These are phyloP conservation scores for Fusarium sp. DNA, from an alignment of 2,329 filamentous ascomycete genomes.

Conservation along the genomic window DNA sequence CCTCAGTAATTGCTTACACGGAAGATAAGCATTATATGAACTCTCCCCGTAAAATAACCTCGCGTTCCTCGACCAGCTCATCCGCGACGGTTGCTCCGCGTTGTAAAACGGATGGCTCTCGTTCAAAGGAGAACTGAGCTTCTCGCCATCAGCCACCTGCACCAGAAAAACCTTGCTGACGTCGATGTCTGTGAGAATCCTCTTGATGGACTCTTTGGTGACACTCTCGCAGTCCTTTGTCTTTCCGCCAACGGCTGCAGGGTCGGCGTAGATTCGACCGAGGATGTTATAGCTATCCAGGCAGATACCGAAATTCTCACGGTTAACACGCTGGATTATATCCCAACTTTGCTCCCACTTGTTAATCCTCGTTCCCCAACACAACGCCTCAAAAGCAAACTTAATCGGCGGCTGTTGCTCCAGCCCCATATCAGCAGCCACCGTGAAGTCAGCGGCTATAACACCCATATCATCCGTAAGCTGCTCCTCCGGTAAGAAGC, in stretches of 20 bases:
- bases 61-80: slow-evolving; percentile 83
- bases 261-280: slow-evolving; percentile 76
- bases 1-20: slow-evolving; percentile 67
- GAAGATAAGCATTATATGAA: slow-evolving; percentile 72
- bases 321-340: slow-evolving; percentile 70
- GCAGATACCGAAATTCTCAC: slow-evolving; percentile 79
- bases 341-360: slow-evolving; percentile 79
- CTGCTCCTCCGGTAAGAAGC: slow-evolving; percentile 65
- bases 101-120: slow-evolving; percentile 53
- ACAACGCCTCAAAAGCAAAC: slow-evolving; percentile 79
- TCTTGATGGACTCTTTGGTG: slow-evolving; percentile 63
- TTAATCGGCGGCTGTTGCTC: slow-evolving; percentile 65
- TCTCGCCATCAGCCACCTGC: slow-evolving; percentile 80
- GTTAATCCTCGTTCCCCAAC: slow-evolving; percentile 76
- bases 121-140: slow-evolving; percentile 67
- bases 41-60: slow-evolving; percentile 67
- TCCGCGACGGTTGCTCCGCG: slow-evolving; percentile 57
- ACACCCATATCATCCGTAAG: slow-evolving; percentile 59
- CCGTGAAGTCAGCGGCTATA: slow-evolving; percentile 69
- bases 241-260: slow-evolving; percentile 61
- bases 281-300: slow-evolving; percentile 84
- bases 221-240: slow-evolving; percentile 64
- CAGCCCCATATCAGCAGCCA: slow-evolving; percentile 74
- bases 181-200: slow-evolving; percentile 66
- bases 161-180: slow-evolving; percentile 76